Conservation (phyloP, 2,329 filamentous ascomycete genomes). For the Hirsutella minnesotensis region DNA sequence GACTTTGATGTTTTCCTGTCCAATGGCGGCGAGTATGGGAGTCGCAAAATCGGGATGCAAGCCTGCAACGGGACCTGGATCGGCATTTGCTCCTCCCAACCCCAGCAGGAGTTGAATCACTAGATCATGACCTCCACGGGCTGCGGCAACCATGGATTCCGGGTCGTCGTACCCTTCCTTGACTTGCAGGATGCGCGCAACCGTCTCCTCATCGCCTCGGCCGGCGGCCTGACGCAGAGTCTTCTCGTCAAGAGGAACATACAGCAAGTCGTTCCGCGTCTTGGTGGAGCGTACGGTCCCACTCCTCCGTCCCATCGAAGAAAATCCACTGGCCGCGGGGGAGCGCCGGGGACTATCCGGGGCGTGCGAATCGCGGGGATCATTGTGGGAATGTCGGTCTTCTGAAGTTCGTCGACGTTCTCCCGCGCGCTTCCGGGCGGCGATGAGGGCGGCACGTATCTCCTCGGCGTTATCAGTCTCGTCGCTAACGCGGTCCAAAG, state of each 20-base stretch:
- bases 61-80: slow-evolving; percentile 54
- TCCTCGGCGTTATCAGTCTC: slow-evolving; percentile 69
- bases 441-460: slow-evolving; percentile 58
- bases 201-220: slow-evolving; percentile 49
- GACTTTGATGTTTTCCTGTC: slow-evolving; percentile 75
- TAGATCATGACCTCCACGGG: slow-evolving; percentile 80
- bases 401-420: slow-evolving; percentile 45
- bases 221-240: slow-evolving; percentile 48
- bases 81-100: slow-evolving; percentile 51
- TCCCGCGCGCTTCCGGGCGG: slow-evolving; percentile 42
- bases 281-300: slow-evolving; percentile 49
- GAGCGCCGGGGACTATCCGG: slow-evolving; percentile 48
- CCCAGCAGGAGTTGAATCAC: slow-evolving; percentile 70
- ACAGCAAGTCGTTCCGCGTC: slow-evolving; percentile 51
- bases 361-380: slow-evolving; percentile 39
- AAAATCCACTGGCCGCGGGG: slow-evolving; percentile 27
- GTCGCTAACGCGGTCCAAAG: slow-evolving; percentile 68
- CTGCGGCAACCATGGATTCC: slow-evolving; percentile 80
- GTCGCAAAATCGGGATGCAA: slow-evolving; percentile 64
- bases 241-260: slow-evolving; percentile 51
- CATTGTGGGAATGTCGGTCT: slow-evolving; percentile 38
- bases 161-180: slow-evolving; percentile 58
- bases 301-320: slow-evolving; percentile 32
- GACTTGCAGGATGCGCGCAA: slow-evolving; percentile 48
- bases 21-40: slow-evolving; percentile 88